Evolutionary conservation across 331 rosid species (phyloP).

Genomic region (Quercus phellos): DNA sequence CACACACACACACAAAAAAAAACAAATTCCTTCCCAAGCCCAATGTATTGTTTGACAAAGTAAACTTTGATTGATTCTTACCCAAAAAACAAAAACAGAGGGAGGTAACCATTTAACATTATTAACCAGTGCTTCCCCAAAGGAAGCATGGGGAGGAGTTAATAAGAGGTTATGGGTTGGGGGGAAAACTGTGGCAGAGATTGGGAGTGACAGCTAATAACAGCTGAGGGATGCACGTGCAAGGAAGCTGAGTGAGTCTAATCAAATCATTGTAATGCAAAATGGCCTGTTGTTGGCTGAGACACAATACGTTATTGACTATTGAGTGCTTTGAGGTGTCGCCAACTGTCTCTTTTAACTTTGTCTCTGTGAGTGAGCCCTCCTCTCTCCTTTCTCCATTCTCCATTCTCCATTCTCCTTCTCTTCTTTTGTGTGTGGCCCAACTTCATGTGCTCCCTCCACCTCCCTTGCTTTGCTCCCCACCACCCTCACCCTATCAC

Average conservation of each 20-base stretch:
- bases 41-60: too few relatives aligned
- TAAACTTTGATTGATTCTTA: not conserved
- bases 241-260: constrained; percentile 19
- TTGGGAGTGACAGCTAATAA: constrained; percentile 40
- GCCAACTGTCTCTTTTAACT: constrained; percentile 5
- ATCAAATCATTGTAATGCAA: constrained; percentile 42
- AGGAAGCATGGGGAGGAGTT: constrained; percentile 78
- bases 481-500: not conserved
- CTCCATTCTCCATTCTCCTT: too few relatives aligned
- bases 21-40: too few relatives aligned
- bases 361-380: not conserved
- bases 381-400: not conserved
- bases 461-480: not conserved
- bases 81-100: not conserved
- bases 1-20: too few relatives aligned
- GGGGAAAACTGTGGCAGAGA: constrained; percentile 27
- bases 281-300: constrained; percentile 21
- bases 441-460: constrained; percentile 18
- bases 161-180: constrained; percentile 52
- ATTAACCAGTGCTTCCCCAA: constrained; percentile 34
- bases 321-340: constrained; percentile 27
- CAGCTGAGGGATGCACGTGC: constrained; percentile 47
- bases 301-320: not conserved
- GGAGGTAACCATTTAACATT: not conserved
- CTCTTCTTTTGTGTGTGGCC: not conserved